A percentile compares a stretch with the other conserved stretches of the same genome.
Conservation (phyloP, 805 yeast genomes). For the Isabelozyma gotoi region DNA sequence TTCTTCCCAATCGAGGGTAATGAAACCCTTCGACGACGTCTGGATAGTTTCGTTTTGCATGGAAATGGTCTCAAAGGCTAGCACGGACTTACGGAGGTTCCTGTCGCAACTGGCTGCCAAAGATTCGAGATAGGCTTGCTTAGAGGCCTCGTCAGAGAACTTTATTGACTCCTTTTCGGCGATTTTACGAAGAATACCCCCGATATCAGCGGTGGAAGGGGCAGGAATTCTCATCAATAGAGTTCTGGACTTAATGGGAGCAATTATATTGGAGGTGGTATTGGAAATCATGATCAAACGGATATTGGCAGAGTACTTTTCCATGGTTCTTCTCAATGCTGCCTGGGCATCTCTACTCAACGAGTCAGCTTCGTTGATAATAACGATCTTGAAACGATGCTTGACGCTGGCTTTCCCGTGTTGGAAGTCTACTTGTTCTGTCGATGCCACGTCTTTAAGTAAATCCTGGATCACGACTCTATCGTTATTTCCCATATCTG, state of each 20-base stretch:
- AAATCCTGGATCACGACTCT: conserved; percentile 92
- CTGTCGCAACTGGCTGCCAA: conserved; percentile 61
- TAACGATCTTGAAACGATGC: conserved; percentile 72
- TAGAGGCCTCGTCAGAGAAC: conserved; percentile 39
- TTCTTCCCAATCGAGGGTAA: conserved; percentile 87
- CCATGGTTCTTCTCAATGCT: conserved; percentile 94
- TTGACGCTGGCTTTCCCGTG: conserved; percentile 42
- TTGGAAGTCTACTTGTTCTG: conserved; percentile 87
- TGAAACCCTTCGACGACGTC: conserved; percentile 38
- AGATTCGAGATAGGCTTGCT: conserved; percentile 37
- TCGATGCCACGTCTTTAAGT: conserved; percentile 90
- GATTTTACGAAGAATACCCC: conserved; percentile 52
- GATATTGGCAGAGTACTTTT: conserved; percentile 84
- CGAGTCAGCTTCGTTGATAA: conserved; percentile 89
- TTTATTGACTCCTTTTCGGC: conserved; percentile 54
- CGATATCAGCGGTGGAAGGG: conserved; percentile 64
- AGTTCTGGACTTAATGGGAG: conserved; percentile 93
- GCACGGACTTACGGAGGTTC: conserved; percentile 74
- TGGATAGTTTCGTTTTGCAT: conserved; percentile 61
- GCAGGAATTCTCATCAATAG: conserved; percentile 84
- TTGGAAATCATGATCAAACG: conserved; percentile 83
- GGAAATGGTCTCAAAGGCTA: conserved; percentile 79
- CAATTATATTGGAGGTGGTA: conserved; percentile 86
- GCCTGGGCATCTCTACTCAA: conserved; percentile 93
- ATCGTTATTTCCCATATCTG: conserved; percentile 95